phyloP scores from a whole-genome alignment of 2,329 filamentous ascomycete genomes.

The Tolypocladium endophyticum region DNA sequence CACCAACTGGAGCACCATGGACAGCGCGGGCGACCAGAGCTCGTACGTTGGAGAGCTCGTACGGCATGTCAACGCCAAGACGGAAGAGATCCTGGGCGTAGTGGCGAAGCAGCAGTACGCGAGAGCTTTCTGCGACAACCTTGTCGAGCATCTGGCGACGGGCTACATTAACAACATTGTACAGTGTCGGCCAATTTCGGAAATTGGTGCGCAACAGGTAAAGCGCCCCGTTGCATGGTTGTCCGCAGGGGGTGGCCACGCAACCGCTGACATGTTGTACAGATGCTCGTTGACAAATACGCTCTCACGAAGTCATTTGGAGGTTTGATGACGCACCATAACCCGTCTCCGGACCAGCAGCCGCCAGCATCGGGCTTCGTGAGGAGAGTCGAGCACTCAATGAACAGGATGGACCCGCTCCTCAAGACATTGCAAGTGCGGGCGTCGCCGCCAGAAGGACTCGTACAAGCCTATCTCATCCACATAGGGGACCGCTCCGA shows the following conservation, averaged over 20 bases:
- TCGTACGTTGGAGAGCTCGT: slow-evolving; percentile 80
- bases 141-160: slow-evolving; percentile 78
- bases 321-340: slow-evolving; percentile 56
- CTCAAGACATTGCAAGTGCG: slow-evolving; percentile 96
- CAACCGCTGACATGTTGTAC: background rate
- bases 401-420: slow-evolving; percentile 80
- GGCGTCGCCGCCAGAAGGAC: slow-evolving; percentile 78
- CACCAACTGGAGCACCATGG: slow-evolving; percentile 88
- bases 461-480: slow-evolving; percentile 95
- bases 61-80: slow-evolving; percentile 58
- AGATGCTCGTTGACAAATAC: slow-evolving; percentile 96
- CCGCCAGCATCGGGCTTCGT: slow-evolving; percentile 53
- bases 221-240: slow-evolving; percentile 2
- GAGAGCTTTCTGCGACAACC: slow-evolving; percentile 85
- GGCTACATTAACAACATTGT: slow-evolving; percentile 77
- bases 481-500: slow-evolving; percentile 92
- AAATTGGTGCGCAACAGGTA: slow-evolving; percentile 87
- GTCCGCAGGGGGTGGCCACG: background rate
- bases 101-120: slow-evolving; percentile 90
- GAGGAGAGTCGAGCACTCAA: slow-evolving; percentile 75
- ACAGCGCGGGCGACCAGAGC: slow-evolving; percentile 87
- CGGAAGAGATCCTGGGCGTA: slow-evolving; percentile 63
- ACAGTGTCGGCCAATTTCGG: slow-evolving; percentile 80
- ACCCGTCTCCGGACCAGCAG: slow-evolving; percentile 30
- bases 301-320: slow-evolving; percentile 72